Percentiles rank a stretch among this genome's conserved stretches.
These are phyloP conservation scores for Neobulgaria alba DNA, from an alignment of 2,329 filamentous ascomycete species.

Conservation along the genomic window DNA sequence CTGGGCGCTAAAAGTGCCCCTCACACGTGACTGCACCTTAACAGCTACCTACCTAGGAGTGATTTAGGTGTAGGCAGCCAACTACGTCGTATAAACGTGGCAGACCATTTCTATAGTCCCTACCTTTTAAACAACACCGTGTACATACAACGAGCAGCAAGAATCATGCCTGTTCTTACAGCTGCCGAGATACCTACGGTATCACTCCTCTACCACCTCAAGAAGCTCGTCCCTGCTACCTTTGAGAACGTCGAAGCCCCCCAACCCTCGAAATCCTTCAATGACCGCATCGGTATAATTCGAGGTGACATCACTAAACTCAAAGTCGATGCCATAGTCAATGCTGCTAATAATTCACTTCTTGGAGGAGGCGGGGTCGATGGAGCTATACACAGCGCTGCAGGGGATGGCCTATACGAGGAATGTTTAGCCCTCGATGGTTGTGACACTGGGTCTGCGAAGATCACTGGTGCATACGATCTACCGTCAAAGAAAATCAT, in stretches of 20 bases:
- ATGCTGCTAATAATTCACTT: conserved; percentile 75
- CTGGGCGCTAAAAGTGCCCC: neutral
- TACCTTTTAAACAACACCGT: neutral
- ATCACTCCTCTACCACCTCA: conserved; percentile 25
- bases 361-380: conserved; percentile 87
- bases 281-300: conserved; percentile 62
- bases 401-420: conserved; percentile 56
- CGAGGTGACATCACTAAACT: conserved; percentile 77
- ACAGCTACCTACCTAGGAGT: neutral
- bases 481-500: conserved; percentile 75
- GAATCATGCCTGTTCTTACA: conserved; percentile 22
- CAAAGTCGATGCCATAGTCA: conserved; percentile 75
- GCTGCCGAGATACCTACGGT: conserved; percentile 26
- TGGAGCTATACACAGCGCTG: conserved; percentile 77
- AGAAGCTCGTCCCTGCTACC: conserved; percentile 23
- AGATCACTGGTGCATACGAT: conserved; percentile 71
- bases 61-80: too few relatives aligned
- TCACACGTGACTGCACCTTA: conserved; percentile 2
- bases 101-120: too few relatives aligned
- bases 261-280: conserved; percentile 46
- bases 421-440: conserved; percentile 68
- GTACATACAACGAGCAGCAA: conserved; percentile 3
- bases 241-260: conserved; percentile 17
- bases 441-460: conserved; percentile 70
- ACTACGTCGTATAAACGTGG: too few relatives aligned